phyloP scores from a whole-genome alignment of 2,329 filamentous ascomycete species.

The Ustilaginoidea virens region DNA sequence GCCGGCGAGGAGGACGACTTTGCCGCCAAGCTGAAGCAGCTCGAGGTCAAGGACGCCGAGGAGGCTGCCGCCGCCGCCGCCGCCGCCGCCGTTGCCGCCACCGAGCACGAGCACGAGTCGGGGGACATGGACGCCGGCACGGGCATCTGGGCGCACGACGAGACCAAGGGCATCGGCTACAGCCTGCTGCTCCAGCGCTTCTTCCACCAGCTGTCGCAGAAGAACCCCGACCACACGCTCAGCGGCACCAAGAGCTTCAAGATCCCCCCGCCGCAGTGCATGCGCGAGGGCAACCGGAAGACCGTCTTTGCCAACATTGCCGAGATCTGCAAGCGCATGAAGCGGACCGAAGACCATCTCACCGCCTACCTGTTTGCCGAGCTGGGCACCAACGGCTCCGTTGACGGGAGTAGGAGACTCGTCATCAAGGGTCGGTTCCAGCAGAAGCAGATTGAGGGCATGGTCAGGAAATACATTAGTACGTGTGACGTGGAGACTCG shows the following conservation, averaged over 20 bases:
- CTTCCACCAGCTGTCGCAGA: constrained; percentile 85
- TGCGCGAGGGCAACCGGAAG: constrained; percentile 99
- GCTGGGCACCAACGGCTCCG: constrained; percentile 90
- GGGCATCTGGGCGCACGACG: constrained; percentile 78
- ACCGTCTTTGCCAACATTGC: constrained; percentile 98
- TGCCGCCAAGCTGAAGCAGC: constrained; percentile 44
- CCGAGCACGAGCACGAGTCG: constrained; percentile 34
- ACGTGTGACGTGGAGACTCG: too few relatives aligned
- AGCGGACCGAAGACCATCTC: constrained; percentile 94
- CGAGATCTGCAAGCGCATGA: constrained; percentile 99
- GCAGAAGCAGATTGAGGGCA: constrained; percentile 98
- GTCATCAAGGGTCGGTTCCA: constrained; percentile 99
- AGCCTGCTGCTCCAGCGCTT: constrained; percentile 76
- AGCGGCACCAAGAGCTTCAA: constrained; percentile 92
- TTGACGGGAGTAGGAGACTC: constrained; percentile 80
- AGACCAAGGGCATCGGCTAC: constrained; percentile 67
- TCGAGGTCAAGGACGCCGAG: constrained; percentile 52
- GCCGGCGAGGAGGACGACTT: constrained; percentile 48
- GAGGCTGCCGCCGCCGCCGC: constrained; percentile 31
- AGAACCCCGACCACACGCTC: constrained; percentile 90
- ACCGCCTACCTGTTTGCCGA: constrained; percentile 95
- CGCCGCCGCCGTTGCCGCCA: constrained; percentile 38
- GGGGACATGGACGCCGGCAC: constrained; percentile 80
- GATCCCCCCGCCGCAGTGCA: constrained; percentile 95
- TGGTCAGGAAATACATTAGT: constrained; percentile 90